Evolutionary conservation across 2,329 filamentous ascomycete genomes (phyloP), one percentile per base, ranked within the genome.

Genomic region (Nemania serpens): DNA sequence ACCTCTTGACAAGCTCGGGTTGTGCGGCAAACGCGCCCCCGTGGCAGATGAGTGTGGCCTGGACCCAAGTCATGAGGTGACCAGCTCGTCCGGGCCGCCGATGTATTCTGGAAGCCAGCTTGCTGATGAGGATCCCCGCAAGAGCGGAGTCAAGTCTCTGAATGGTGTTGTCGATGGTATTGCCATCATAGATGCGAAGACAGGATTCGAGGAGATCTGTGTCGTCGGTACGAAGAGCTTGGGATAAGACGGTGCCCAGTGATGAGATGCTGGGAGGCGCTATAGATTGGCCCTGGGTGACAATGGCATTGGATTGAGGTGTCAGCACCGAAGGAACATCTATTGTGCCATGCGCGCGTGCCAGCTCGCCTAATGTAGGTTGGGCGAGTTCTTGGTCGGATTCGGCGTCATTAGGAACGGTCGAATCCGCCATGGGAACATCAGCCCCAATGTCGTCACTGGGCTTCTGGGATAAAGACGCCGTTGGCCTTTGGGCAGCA

Each of bases 221-320:
- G 78, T 99, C 95, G 77, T 97, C 95, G 63, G 93, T 97, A 71
- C 90, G 90, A 58, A 99, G 88, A 5, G 95, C 92, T 76, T 98
- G 94, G 13, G 93, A 88, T 61, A 99, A 88, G n/a, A 97, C 92
- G 5, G 92, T 97, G 49, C 91, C 90, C 52, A 99, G 85, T 6
- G 94, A 97, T 61, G 91, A 88, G 61, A 90, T 88, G 12, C 88
- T 88, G 12, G 89, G 90, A 18, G 86, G 80, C 17, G 83, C 82
- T 63, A 89, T 79, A 56, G 78, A 75, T 62, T 79, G 79, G 71
- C 76, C 75, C 46, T 78, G 75, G 10, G 79, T 64, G 74, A 79
- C 59, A 77, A 79, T 66, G 76, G 78, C 64, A 13, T 75, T 70
- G 41, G 75, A 68, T 63, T 77, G 70, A 17, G 71, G 70, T 74